Base-by-base conservation (phyloP, 306 rosid genomes). In the Fragaria iinumae region DNA sequence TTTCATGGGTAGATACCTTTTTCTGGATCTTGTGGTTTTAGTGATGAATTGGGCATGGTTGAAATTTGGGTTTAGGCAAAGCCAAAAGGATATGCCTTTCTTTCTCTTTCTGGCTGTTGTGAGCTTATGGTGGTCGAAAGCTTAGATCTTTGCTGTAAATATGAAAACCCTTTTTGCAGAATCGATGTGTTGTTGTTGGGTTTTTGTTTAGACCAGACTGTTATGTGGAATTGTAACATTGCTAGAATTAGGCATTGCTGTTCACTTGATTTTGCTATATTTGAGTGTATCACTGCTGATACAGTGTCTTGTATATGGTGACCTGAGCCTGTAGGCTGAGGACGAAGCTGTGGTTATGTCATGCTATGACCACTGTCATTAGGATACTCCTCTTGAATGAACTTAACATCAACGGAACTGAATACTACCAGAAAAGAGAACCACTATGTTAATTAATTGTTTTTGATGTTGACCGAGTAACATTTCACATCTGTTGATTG, bases 21-120 rank as follows among this genome's bases (percentile, higher is more conserved):
- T 62, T 75, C 44, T 59, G 57, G 77, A 39, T 74, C 29, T 59
- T 25, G 27, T 45, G 48, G 23, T 3, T 75, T 62, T 17, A 17
- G n/a, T 23, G 20, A 23, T 41, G 16, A 44, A 25, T 74, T 27
- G 16, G 43, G 27, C 21, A 0, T 1, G 23, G 44, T 18, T 43
- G 44, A 8, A 12, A 38, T 3, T 65, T 66, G 45, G 44, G 2
- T 29, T 47, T 29, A 10, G 60, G n/a, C 32, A 13, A 57, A 17
- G 34, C 34, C 1, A 11, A 49, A 72, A 52, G 48, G 32, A 52
- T 34, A 50, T 36, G 32, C 36, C 65, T 53, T 72, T 72, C 23
- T 34, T 34, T 18, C 29, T 11, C 11, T 52, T 71, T 20, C 64
- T 16, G 44, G 63, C 32, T 71, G 21, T 4, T 50, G 18, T 57